Evolutionary conservation across 176 grass and related monocot genomes (phyloP), one percentile per base, ranked within the genome.

Genomic region (Rhipidocladum racemiflorum): DNA sequence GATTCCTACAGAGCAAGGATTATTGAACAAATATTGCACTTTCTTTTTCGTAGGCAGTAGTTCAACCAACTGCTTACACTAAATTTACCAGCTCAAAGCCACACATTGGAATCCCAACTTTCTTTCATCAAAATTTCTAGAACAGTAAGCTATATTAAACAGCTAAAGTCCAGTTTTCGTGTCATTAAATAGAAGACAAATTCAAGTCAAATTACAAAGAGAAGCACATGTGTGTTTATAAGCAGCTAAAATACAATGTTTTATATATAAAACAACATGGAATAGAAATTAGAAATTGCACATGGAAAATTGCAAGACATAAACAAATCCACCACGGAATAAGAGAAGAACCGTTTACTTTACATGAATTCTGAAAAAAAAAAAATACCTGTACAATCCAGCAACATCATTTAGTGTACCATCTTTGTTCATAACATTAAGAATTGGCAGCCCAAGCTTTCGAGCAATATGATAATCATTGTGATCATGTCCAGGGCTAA

Each of bases 401-500:
- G 95, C 95, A 46, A 89, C 85, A 78, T 98, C 95, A 88, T 98
- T 98, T 68, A 98, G 61, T 2, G 95, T 98, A 39, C 95, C 95
- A 86, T 98, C 92, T 93, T 98, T 98, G 81, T 98, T 98, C 90
- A 98, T 95, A 79, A 91, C 85, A 85, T 98, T 98, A 23, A 98
- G 92, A 66, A 98, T 93, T 72, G 95, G 95, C 66, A 98, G 78
- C 30, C 95, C 95, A 91, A 98, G 92, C 86, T 98, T 98, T 85
- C 92, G 88, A 85, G 95, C 88, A 86, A 98, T 94, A 87, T 98
- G 92, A 88, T 98, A 98, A 91, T 98, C 95, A 76, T 98, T 98
- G 49, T 98, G 95, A 82, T 98, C 95, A 89, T 98, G 95, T 72
- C 92, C 95, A 84, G 95, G 95, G 83, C 95, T 98, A 74, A 98